Evolutionary conservation across 2,329 filamentous ascomycete species (phyloP).

Genomic region (Sphaceloma murrayae): DNA sequence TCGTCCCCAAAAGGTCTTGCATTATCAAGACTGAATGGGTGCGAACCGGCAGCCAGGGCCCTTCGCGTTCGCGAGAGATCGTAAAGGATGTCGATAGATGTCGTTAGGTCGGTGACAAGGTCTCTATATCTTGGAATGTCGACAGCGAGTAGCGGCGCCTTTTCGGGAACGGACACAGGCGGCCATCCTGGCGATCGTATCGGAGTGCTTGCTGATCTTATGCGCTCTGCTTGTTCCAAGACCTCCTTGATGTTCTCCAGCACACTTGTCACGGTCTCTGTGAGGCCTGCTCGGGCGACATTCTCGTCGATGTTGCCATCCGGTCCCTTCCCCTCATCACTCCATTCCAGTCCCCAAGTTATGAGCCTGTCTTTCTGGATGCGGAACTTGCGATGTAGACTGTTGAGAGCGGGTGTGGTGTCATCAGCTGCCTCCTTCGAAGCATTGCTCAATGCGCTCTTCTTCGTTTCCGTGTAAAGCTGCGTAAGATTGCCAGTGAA

Average conservation of each 20-base stretch:
- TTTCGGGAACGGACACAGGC: constrained; percentile 23
- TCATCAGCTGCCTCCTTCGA: constrained; percentile 46
- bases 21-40: constrained; percentile 24
- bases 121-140: constrained; percentile 67
- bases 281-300: constrained; percentile 56
- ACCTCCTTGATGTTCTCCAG: constrained; percentile 64
- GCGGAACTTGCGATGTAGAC: constrained; percentile 63
- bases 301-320: constrained; percentile 65
- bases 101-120: constrained; percentile 62
- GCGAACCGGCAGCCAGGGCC: constrained; percentile 31
- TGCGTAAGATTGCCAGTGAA: constrained; percentile 44
- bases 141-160: constrained; percentile 34
- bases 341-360: constrained; percentile 75
- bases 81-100: constrained; percentile 70
- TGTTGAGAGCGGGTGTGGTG: constrained; percentile 58
- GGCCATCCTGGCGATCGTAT: constrained; percentile 28
- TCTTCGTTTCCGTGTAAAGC: constrained; percentile 74
- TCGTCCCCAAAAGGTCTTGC: constrained; percentile 8
- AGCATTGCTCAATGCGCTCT: constrained; percentile 52
- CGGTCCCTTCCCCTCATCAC: constrained; percentile 48
- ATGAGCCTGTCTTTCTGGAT: constrained; percentile 73
- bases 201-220: constrained; percentile 43
- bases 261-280: constrained; percentile 67
- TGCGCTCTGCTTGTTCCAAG: constrained; percentile 62
- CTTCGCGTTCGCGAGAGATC: constrained; percentile 60